phyloP scores from a whole-genome alignment of 2,329 filamentous ascomycete genomes.

The Penicillium concentricum region DNA sequence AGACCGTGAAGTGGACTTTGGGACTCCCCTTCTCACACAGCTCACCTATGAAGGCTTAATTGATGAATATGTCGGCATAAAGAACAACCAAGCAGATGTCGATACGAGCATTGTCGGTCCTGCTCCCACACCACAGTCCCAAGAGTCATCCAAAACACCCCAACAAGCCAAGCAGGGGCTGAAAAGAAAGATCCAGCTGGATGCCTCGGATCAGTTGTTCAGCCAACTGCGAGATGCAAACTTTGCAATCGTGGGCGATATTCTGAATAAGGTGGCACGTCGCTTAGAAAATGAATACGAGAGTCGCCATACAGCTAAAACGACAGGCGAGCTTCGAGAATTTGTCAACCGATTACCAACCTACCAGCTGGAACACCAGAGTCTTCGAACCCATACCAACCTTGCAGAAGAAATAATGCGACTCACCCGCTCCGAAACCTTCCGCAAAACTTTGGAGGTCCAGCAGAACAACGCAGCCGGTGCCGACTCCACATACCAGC shows the following conservation, averaged over 20 bases:
- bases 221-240: constrained; percentile 86
- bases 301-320: constrained; percentile 79
- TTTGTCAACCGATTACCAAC: constrained; percentile 92
- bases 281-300: constrained; percentile 86
- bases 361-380: constrained; percentile 91
- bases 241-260: constrained; percentile 86
- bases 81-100: constrained; percentile 88
- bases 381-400: constrained; percentile 85
- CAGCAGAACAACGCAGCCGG: constrained; percentile 94
- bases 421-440: constrained; percentile 82
- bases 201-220: constrained; percentile 86
- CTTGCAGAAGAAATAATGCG: constrained; percentile 95
- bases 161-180: constrained; percentile 57
- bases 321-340: constrained; percentile 84
- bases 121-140: constrained; percentile 54
- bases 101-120: constrained; percentile 85
- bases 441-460: constrained; percentile 83
- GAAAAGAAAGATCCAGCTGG: constrained; percentile 85
- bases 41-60: constrained; percentile 95
- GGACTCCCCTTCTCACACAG: constrained; percentile 88
- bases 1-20: constrained; percentile 91
- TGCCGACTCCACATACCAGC: constrained; percentile 81
- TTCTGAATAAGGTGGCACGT: constrained; percentile 87
- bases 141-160: constrained; percentile 54
- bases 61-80: constrained; percentile 88